Conservation (phyloP, 164 flowering plant genomes). For the Stephania yunnanensis region DNA sequence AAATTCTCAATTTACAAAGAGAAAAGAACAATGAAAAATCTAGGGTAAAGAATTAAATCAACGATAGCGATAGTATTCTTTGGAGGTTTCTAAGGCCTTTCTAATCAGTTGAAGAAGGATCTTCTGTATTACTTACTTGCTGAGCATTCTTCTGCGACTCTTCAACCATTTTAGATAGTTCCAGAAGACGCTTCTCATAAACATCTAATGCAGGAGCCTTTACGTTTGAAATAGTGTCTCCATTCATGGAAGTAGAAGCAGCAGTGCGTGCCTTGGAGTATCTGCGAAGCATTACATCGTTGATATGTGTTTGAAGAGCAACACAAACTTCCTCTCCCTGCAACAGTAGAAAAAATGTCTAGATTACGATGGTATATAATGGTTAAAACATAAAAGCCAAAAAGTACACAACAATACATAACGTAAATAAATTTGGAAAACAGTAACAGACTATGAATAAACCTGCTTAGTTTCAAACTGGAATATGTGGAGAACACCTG, state of each 20-base stretch:
- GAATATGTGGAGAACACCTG: slow-evolving; percentile 96
- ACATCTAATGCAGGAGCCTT: slow-evolving; percentile 51
- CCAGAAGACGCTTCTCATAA: slow-evolving; percentile 71
- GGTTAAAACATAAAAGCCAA: not conserved
- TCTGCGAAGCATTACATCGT: slow-evolving; percentile 97
- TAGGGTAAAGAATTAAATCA: too few species aligned
- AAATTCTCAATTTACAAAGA: too few species aligned
- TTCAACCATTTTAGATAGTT: slow-evolving; percentile 68
- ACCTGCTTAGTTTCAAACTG: slow-evolving; percentile 99
- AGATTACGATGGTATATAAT: not conserved
- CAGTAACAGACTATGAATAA: not conserved
- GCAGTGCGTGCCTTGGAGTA: slow-evolving; percentile 88
- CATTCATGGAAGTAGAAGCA: slow-evolving; percentile 57
- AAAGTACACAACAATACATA: not conserved
- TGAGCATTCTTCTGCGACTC: slow-evolving; percentile 68
- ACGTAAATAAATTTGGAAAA: not conserved
- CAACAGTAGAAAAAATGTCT: slow-evolving; percentile 5
- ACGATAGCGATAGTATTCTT: too few species aligned
- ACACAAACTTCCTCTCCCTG: slow-evolving; percentile 99
- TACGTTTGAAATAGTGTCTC: slow-evolving; percentile 42
- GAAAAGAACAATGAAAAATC: too few species aligned
- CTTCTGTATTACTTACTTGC: slow-evolving; percentile 37
- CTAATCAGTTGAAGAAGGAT: not conserved
- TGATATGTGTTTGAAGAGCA: slow-evolving; percentile 98
- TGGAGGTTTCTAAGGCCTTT: not conserved